These are phyloP conservation scores for Sonneratia caseolaris DNA, from an alignment of 345 rosid species.

Conservation along the genomic window DNA sequence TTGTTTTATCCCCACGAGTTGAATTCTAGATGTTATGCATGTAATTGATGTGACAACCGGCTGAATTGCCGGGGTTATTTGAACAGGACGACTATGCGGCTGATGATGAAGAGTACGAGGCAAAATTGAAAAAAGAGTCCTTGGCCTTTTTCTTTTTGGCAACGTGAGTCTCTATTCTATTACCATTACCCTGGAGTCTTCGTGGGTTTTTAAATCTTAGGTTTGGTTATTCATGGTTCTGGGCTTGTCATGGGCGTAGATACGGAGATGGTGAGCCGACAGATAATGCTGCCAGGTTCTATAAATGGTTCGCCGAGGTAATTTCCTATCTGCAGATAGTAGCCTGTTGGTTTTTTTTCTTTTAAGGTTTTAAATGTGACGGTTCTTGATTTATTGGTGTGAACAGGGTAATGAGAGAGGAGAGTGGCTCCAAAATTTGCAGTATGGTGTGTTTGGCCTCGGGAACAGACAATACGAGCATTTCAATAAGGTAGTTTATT, in stretches of 20 bases:
- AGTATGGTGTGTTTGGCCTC: conserved; percentile 70
- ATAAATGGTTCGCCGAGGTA: conserved; percentile 85
- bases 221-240: background rate
- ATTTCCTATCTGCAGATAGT: conserved; percentile 27
- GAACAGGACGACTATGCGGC: conserved; percentile 88
- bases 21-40: background rate
- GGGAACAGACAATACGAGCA: conserved; percentile 96
- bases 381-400: background rate
- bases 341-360: conserved; percentile 3
- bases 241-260: conserved; percentile 20
- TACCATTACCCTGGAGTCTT: background rate
- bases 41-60: background rate
- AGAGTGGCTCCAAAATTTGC: conserved; percentile 51
- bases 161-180: conserved; percentile 48
- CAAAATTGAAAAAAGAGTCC: conserved; percentile 76
- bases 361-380: background rate
- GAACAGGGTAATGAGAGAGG: conserved; percentile 55
- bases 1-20: background rate
- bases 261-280: conserved; percentile 99
- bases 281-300: conserved; percentile 89
- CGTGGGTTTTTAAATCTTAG: background rate
- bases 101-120: conserved; percentile 91
- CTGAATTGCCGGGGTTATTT: background rate
- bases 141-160: conserved; percentile 86
- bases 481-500: conserved; percentile 61